phyloP scores from a whole-genome alignment of 2,329 filamentous ascomycete species.

The Myotisia sp. region DNA sequence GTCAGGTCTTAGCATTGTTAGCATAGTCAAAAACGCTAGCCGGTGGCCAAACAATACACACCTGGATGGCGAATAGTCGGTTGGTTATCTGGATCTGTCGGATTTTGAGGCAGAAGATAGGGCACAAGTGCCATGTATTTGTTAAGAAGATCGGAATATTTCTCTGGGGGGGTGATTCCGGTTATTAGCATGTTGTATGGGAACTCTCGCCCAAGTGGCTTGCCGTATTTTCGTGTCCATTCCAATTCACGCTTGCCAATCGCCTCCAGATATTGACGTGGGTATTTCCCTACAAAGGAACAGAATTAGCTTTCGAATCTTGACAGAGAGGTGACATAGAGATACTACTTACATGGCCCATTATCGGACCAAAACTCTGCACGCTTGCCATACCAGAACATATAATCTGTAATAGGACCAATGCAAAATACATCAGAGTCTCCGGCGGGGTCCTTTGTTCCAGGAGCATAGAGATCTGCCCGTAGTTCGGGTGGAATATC shows the following conservation, averaged over 20 bases:
- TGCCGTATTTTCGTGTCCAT: conserved; percentile 13
- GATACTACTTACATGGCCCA: conserved; percentile 16
- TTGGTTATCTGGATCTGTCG: conserved; percentile 6
- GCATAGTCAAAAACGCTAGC: neutral
- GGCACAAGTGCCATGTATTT: conserved; percentile 15
- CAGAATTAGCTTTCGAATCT: conserved; percentile 2
- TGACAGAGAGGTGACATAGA: neutral
- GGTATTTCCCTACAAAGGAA: conserved; percentile 7
- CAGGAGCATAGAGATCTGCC: conserved; percentile 8
- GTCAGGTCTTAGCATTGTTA: conserved; percentile 5
- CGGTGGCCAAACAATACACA: too few relatives aligned
- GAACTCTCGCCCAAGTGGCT: conserved; percentile 13
- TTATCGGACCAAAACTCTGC: conserved; percentile 12
- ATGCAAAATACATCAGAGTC: conserved; percentile 12
- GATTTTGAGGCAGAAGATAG: conserved; percentile 13
- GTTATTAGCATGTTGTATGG: conserved; percentile 15
- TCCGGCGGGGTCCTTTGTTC: conserved; percentile 1
- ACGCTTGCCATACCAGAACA: conserved; percentile 18
- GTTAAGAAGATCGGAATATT: conserved; percentile 14
- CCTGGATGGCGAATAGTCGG: conserved; percentile 15
- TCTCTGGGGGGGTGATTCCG: conserved; percentile 9
- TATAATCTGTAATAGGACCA: conserved; percentile 15
- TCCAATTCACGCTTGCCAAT: conserved; percentile 13
- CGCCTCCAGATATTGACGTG: conserved; percentile 11
- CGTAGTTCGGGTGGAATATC: conserved; percentile 10